Evolutionary conservation across 2,329 filamentous ascomycete genomes (phyloP), one percentile per base, ranked within the genome.

Genomic region (Sporothrix protearum): DNA sequence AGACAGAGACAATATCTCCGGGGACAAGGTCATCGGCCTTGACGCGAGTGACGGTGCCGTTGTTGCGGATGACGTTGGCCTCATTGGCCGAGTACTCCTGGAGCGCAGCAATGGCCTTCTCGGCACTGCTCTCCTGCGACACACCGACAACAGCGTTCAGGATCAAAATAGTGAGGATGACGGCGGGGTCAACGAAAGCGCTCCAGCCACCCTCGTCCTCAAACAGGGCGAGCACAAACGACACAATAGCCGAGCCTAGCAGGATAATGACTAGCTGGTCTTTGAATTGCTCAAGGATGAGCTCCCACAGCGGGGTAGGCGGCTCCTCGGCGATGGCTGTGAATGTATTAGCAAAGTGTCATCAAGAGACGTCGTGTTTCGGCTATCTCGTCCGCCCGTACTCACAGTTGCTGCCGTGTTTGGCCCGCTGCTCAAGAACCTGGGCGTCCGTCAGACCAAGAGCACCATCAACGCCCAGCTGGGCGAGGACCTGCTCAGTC

Each of bases 11-110:
- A 72, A 99, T 89, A 80, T 99, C 96, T 78, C 96, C 96, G 14
- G 96, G 96, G 30, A 99, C 96, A 76, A 99, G 83, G 75, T 98
- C 94, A 78, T 99, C 96, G n/a, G 96, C 96, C 85, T 96, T 97
- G 83, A 99, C 84, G 76, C 92, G 89, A 75, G 90, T 88, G 74
- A 95, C 85, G 76, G 91, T 88, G 68, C 95, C 94, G 77, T 83
- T 82, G 83, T 95, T 90, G 78, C 96, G 92, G 72, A 97, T 81
- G 69, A 97, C 95, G 80, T 95, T 99, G 76, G 96, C 95, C 82
- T 97, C 93, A 82, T 98, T 99, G 78, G 96, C 96, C 39, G 95
- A 98, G 84, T 99, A 99, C 87, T 99, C 95, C 83, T 99, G 96
- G 71, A 99, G 88, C 59, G 96, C 96, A 33, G 96, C 94, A 80